Conservation (phyloP, 306 rosid species). For the Hylodesmum podocarpum region DNA sequence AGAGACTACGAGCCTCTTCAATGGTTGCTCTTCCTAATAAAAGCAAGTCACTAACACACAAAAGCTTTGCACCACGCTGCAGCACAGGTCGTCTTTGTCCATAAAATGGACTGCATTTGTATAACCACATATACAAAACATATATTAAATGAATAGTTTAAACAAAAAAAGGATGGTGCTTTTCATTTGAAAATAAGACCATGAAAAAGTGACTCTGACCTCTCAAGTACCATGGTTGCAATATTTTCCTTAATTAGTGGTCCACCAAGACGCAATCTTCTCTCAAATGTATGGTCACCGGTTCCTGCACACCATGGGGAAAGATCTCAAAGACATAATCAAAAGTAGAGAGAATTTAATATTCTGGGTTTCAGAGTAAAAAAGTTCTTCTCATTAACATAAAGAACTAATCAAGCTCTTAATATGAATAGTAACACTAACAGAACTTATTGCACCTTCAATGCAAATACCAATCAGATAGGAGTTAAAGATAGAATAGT, state of each 20-base stretch:
- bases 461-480: constrained; percentile 14
- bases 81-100: constrained; percentile 93
- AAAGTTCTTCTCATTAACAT: background rate
- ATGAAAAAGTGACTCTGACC: constrained; percentile 51
- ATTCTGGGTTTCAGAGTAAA: background rate
- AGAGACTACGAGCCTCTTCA: constrained; percentile 91
- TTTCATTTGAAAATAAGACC: constrained; percentile 8
- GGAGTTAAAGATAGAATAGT: background rate
- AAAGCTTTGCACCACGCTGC: constrained; percentile 88
- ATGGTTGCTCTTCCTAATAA: constrained; percentile 94
- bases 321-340: constrained; percentile 25
- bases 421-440: background rate
- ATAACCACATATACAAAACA: constrained; percentile 21
- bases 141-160: background rate
- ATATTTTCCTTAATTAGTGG: constrained; percentile 83
- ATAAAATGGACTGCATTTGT: constrained; percentile 84
- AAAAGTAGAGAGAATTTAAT: background rate
- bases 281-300: constrained; percentile 91
- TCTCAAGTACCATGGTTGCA: constrained; percentile 99
- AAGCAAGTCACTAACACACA: constrained; percentile 98
- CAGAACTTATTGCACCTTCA: background rate
- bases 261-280: constrained; percentile 91
- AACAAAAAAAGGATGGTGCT: background rate
- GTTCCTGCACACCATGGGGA: constrained; percentile 53
- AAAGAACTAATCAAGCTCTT: constrained; percentile 4